A percentile compares a stretch with the other conserved stretches of the same genome.
Conservation (phyloP, 805 yeast genomes). For the Saturnispora halmiae region DNA sequence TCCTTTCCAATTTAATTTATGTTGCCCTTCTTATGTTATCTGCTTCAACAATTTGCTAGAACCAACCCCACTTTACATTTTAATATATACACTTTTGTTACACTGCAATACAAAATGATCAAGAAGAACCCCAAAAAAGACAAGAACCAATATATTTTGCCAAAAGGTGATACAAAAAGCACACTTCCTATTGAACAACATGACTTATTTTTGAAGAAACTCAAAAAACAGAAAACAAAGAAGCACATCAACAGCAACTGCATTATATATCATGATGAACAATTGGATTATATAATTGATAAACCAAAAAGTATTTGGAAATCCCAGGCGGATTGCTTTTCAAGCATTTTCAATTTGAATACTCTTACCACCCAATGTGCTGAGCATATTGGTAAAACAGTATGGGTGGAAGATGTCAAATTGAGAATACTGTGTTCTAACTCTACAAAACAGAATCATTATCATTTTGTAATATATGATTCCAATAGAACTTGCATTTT, state of each 20-base stretch:
- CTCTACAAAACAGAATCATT: background rate
- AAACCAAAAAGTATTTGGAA: constrained; percentile 2
- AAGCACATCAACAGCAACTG: background rate
- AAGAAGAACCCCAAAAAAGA: background rate
- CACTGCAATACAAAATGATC: background rate
- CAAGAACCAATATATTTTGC: too few species aligned
- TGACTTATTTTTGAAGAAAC: background rate
- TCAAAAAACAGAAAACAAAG: background rate
- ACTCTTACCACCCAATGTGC: background rate
- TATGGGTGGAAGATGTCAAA: constrained; percentile 8
- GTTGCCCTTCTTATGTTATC: background rate
- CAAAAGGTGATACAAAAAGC: too few species aligned
- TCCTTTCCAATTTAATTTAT: background rate
- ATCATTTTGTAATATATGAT: background rate
- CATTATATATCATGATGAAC: background rate
- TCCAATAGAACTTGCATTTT: background rate
- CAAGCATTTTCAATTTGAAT: background rate
- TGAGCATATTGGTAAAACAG: constrained; percentile 7
- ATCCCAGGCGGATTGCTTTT: background rate
- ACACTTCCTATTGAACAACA: background rate
- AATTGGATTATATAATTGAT: constrained; percentile 2
- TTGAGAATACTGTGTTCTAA: constrained; percentile 2
- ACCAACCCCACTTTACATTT: too few species aligned
- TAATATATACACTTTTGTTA: too few species aligned
- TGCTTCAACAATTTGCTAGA: background rate